These are phyloP conservation scores for Cadophora sp. DNA, from an alignment of 2,329 filamentous ascomycete genomes.

Conservation along the genomic window DNA sequence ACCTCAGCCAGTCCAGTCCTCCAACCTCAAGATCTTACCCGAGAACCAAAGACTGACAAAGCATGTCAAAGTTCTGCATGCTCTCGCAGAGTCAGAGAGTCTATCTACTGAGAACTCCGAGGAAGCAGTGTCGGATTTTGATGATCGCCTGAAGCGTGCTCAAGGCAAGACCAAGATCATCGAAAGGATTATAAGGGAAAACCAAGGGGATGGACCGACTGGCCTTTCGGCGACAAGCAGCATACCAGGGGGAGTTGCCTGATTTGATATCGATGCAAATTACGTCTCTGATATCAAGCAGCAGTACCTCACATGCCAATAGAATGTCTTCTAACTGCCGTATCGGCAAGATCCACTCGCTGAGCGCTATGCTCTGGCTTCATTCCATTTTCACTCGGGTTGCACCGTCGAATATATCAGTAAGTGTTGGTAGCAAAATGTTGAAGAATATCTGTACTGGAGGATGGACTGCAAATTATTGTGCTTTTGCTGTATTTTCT, in stretches of 20 bases:
- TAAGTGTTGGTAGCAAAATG: too few relatives aligned
- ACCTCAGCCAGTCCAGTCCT: neutral
- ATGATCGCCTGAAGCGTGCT: slow-evolving; percentile 85
- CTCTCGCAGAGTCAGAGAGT: slow-evolving; percentile 79
- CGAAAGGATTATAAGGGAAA: slow-evolving; percentile 68
- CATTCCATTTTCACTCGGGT: too few relatives aligned
- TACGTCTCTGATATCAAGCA: too few relatives aligned
- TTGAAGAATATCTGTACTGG: too few relatives aligned
- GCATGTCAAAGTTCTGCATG: slow-evolving; percentile 77
- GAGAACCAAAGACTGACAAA: slow-evolving; percentile 73
- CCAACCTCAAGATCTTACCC: slow-evolving; percentile 53
- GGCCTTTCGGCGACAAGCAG: neutral
- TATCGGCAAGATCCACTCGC: too few relatives aligned
- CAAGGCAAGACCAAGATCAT: slow-evolving; percentile 86
- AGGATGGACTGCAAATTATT: too few relatives aligned
- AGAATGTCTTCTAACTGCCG: too few relatives aligned
- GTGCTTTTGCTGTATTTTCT: too few relatives aligned
- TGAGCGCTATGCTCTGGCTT: too few relatives aligned
- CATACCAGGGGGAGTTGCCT: neutral
- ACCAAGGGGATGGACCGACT: neutral
- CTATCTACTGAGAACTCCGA: slow-evolving; percentile 84
- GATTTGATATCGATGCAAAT: neutral
- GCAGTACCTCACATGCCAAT: too few relatives aligned
- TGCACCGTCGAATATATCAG: too few relatives aligned
- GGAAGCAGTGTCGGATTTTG: slow-evolving; percentile 88